These are phyloP conservation scores for Talaromyces piceae DNA, from an alignment of 2,329 filamentous ascomycete species.

Conservation along the genomic window DNA sequence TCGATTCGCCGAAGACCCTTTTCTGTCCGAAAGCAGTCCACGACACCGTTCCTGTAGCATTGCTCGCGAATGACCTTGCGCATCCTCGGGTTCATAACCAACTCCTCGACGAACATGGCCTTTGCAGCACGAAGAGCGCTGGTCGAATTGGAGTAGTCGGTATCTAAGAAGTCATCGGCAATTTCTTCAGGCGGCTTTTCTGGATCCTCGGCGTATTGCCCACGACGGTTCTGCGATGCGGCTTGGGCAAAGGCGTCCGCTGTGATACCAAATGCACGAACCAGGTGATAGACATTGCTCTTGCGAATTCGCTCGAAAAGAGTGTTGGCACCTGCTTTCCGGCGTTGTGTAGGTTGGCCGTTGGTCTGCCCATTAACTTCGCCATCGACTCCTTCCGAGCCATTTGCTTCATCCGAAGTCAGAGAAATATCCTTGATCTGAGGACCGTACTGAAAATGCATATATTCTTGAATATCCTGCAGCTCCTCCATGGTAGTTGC, in stretches of 20 bases:
- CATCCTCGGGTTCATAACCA: conserved; percentile 80
- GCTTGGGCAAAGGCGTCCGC: conserved; percentile 86
- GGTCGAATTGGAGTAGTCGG: conserved; percentile 67
- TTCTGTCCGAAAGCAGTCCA: conserved; percentile 85
- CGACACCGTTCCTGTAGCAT: conserved; percentile 74
- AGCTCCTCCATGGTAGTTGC: conserved; percentile 89
- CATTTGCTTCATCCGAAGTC: conserved; percentile 25
- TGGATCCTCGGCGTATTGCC: conserved; percentile 78
- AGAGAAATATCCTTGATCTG: conserved; percentile 74
- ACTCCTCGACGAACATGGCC: conserved; percentile 82
- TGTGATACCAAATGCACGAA: conserved; percentile 82
- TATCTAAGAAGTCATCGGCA: conserved; percentile 67
- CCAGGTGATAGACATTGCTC: conserved; percentile 71
- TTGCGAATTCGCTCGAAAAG: conserved; percentile 79
- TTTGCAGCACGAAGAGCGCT: conserved; percentile 73
- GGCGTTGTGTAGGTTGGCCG: conserved; percentile 61
- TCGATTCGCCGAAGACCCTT: conserved; percentile 92
- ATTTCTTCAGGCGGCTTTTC: conserved; percentile 73
- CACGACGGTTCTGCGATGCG: conserved; percentile 67
- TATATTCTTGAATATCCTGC: conserved; percentile 91
- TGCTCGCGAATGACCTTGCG: conserved; percentile 75
- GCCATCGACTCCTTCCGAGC: conserved; percentile 7
- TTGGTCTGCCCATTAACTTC: conserved; percentile 35
- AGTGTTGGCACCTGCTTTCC: conserved; percentile 73
- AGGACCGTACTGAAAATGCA: conserved; percentile 85